These are phyloP conservation scores for Falciphora oryzae DNA, from an alignment of 2,329 filamentous ascomycete species.

Conservation along the genomic window DNA sequence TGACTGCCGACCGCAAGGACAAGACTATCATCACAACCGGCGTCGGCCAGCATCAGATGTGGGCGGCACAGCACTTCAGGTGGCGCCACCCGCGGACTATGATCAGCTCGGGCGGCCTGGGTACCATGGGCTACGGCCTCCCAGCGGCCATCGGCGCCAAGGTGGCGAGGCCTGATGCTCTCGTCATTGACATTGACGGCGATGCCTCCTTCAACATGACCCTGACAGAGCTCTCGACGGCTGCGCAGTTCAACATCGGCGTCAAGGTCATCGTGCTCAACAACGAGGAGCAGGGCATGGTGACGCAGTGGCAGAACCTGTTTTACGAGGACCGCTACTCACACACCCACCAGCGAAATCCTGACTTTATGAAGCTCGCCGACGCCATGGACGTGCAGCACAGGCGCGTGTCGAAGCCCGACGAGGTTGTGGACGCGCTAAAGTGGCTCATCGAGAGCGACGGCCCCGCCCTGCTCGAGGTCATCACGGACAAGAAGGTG, in stretches of 20 bases:
- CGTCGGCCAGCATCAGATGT: constrained; percentile 99
- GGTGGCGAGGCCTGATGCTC: constrained; percentile 67
- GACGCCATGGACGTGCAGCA: constrained; percentile 86
- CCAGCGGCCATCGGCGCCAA: constrained; percentile 94
- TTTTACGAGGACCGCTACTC: constrained; percentile 93
- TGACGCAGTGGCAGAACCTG: constrained; percentile 96
- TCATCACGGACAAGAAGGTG: constrained; percentile 85
- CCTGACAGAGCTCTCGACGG: constrained; percentile 87
- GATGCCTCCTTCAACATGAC: constrained; percentile 99
- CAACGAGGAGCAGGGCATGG: constrained; percentile 98
- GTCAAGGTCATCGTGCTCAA: constrained; percentile 93
- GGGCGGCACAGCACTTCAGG: constrained; percentile 93
- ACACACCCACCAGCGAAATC: constrained; percentile 91
- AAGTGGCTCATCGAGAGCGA: constrained; percentile 86
- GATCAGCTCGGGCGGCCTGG: constrained; percentile 93
- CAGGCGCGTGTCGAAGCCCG: constrained; percentile 64
- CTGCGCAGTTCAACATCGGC: constrained; percentile 91
- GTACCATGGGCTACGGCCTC: constrained; percentile 93
- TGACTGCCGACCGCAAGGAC: constrained; percentile 75
- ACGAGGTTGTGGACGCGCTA: constrained; percentile 70
- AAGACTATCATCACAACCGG: constrained; percentile 86
- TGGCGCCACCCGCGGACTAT: constrained; percentile 89
- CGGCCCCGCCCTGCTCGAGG: constrained; percentile 88
- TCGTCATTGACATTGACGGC: constrained; percentile 94
- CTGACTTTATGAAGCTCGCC: constrained; percentile 90